phyloP scores from a whole-genome alignment of 495 filamentous ascomycete species.

The Xylona heveae region DNA sequence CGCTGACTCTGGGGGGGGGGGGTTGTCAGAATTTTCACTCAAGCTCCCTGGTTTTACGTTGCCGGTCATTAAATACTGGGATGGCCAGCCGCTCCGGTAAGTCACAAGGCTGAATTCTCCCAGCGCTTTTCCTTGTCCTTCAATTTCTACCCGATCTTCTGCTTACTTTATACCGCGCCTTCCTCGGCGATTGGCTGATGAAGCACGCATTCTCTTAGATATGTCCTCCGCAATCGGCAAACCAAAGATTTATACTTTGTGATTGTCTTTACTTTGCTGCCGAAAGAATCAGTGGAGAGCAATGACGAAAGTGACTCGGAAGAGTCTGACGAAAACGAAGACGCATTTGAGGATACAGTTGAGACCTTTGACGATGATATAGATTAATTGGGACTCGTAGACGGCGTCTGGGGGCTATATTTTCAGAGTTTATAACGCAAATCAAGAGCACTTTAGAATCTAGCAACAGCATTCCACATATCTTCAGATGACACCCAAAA shows the following conservation, averaged over 20 bases:
- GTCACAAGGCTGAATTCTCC: too few species aligned
- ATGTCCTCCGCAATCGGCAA: conserved; percentile 57
- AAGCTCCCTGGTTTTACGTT: conserved; percentile 59
- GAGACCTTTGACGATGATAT: too few species aligned
- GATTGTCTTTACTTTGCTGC: conserved; percentile 53
- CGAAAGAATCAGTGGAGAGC: conserved; percentile 36
- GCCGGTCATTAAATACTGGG: conserved; percentile 60
- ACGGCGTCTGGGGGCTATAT: too few species aligned
- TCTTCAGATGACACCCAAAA: too few species aligned
- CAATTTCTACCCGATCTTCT: conserved; percentile 19
- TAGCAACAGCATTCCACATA: too few species aligned
- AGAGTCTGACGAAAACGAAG: too few species aligned
- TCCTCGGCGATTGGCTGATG: conserved; percentile 8
- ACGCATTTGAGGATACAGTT: too few species aligned
- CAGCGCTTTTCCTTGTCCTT: conserved; percentile 7
- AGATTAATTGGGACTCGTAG: too few species aligned
- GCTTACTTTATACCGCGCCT: conserved; percentile 5
- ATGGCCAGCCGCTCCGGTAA: conserved; percentile 38
- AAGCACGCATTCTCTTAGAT: conserved; percentile 55
- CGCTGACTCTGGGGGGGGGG: too few species aligned
- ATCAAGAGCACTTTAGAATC: too few species aligned
- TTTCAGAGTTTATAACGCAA: too few species aligned
- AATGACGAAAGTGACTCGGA: too few species aligned
- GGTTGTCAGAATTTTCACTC: conserved; percentile 41
- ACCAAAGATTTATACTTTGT: conserved; percentile 57